These are phyloP conservation scores for Acaromyces ingoldii DNA, from an alignment of 1,284 basidiomycete genomes.

Conservation along the genomic window DNA sequence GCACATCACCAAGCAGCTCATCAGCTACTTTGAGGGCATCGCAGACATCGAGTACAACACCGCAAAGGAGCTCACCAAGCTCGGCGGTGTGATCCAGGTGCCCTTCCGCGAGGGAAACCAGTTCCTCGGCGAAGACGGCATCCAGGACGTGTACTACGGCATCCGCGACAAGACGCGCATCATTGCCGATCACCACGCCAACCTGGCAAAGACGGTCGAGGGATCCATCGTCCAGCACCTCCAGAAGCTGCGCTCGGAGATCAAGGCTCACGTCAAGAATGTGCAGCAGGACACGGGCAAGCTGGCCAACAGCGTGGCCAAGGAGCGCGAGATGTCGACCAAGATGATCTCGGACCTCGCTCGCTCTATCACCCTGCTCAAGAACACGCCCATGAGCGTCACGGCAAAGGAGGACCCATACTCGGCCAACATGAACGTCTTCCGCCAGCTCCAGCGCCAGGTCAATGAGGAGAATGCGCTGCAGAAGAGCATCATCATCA, in stretches of 20 bases:
- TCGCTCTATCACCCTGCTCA: conserved; percentile 79
- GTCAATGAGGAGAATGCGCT: conserved; percentile 96
- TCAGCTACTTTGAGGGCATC: conserved; percentile 62
- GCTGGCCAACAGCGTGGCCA: conserved; percentile 85
- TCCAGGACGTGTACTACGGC: conserved; percentile 83
- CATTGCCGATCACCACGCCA: conserved; percentile 94
- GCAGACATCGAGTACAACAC: conserved; percentile 66
- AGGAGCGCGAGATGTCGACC: conserved; percentile 84
- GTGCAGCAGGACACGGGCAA: conserved; percentile 98
- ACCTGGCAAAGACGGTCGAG: conserved; percentile 91
- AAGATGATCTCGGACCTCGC: conserved; percentile 83
- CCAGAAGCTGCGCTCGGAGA: conserved; percentile 85
- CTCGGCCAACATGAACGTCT: conserved; percentile 70
- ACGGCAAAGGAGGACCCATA: conserved; percentile 80
- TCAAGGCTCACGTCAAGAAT: conserved; percentile 95
- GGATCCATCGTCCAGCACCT: conserved; percentile 96
- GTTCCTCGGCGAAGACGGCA: conserved; percentile 49
- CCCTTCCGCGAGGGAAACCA: conserved; percentile 85
- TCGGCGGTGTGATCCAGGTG: conserved; percentile 95
- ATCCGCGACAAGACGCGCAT: conserved; percentile 84
- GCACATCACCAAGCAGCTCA: conserved; percentile 65
- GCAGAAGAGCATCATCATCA: conserved; percentile 97
- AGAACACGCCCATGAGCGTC: conserved; percentile 89
- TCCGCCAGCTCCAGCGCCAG: conserved; percentile 77
- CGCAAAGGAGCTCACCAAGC: conserved; percentile 86